Evolutionary conservation across 495 filamentous ascomycete species (phyloP), one percentile per base, ranked within the genome.

Genomic region (Letharia lupina): DNA sequence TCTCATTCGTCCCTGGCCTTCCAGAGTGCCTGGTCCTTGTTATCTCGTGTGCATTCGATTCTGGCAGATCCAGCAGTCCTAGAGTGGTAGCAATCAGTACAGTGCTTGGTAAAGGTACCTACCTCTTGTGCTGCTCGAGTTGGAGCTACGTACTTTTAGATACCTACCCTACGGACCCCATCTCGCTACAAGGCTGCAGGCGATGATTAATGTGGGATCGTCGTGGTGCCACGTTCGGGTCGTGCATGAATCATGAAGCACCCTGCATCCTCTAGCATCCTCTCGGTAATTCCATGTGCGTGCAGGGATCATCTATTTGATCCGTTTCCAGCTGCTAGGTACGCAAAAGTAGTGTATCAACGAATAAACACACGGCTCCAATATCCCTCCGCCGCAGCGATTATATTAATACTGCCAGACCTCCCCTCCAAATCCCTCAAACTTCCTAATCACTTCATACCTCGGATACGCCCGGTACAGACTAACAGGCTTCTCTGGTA

Each of bases 201-300:
- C 57, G 65, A 67, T 70, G 68, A 70, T 67, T 70, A 70, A 70
- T 70, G 40, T 57, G 54, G 33, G 68, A 64, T 70, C 68, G 61
- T 44, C 68, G 48, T 61, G 60, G 61, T 58, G 68, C 61, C 61
- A 70, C 54, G 54, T 57, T 57, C 54, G 54, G 54, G 54, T 57
- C 54, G 54, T 57, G 54, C 54, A 57, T 57, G 54, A 57, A 37
- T 57, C 54, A 57, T 57, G 28, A 57, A 56, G 52, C 52, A 56
- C 12, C 52, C 52, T 57, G 54, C 54, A 57, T 57, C 54, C 54
- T 57, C 68, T 60, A 48, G 61, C 66, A 59, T 70, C 60, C 31
- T 61, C 65, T 67, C 68, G 65, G 68, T 64, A 67, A 44, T 41
- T 61, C 68, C 68, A 67, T 70, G 68, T 65, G 64, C 47, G 33